Evolutionary conservation across 139 green algal genomes (phyloP).

Genomic region (Gonium pectorale): DNA sequence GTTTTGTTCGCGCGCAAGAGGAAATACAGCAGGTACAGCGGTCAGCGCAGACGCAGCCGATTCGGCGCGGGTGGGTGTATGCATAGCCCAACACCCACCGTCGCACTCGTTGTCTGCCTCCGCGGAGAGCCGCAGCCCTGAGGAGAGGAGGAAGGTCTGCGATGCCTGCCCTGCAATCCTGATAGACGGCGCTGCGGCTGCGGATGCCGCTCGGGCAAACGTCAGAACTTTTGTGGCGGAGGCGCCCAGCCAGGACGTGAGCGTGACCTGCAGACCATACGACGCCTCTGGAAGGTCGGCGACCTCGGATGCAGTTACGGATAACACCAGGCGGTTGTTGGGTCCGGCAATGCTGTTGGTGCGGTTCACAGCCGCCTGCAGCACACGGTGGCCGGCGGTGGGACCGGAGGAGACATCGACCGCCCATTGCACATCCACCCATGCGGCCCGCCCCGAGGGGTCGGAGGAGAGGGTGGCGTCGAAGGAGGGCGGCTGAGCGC

Average conservation of each 20-base stretch:
- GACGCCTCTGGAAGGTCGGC: background rate
- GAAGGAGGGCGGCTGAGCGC: background rate
- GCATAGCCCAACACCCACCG: background rate
- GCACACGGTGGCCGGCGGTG: background rate
- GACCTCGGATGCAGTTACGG: background rate
- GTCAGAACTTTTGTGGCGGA: background rate
- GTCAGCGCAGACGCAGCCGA: background rate
- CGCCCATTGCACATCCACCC: background rate
- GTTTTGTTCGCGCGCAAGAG: background rate
- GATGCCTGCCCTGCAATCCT: background rate
- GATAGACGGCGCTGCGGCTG: background rate
- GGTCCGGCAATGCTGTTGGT: background rate
- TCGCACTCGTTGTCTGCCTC: background rate
- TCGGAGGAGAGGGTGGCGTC: background rate
- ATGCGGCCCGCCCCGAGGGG: background rate
- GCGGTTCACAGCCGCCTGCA: background rate
- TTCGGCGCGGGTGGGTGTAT: background rate
- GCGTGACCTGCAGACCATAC: background rate
- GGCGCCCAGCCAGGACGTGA: constrained; percentile 32
- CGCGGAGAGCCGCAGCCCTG: background rate
- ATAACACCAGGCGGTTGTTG: background rate
- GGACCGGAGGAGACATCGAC: background rate
- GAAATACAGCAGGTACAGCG: background rate
- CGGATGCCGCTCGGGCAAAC: background rate
- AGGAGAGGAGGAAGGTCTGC: background rate